Percentiles rank a stretch among this genome's conserved stretches.
These are phyloP conservation scores for Macrolepiota dolichaula DNA, from an alignment of 768 basidiomycete species.

Conservation along the genomic window DNA sequence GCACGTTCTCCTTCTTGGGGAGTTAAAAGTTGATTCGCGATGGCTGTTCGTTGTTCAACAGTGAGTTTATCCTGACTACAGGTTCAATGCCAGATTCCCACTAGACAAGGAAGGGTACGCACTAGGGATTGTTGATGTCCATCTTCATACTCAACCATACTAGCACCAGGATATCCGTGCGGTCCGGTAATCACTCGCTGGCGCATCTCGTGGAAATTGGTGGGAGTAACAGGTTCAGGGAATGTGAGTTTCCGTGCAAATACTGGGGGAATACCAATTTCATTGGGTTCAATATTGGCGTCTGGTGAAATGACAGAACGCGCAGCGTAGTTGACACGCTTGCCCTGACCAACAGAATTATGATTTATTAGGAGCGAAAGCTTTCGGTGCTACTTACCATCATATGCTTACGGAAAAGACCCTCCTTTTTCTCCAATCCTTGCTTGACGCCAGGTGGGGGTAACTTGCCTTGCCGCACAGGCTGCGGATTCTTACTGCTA, in stretches of 20 bases:
- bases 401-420: constrained; percentile 97
- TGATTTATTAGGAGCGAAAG: background rate
- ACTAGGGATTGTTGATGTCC: constrained; percentile 85
- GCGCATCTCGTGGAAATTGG: constrained; percentile 85
- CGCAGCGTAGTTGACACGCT: constrained; percentile 98
- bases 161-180: constrained; percentile 86
- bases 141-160: constrained; percentile 94
- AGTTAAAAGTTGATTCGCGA: constrained; percentile 92
- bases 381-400: constrained; percentile 61
- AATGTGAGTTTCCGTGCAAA: constrained; percentile 97
- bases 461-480: constrained; percentile 81
- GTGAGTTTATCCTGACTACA: constrained; percentile 71
- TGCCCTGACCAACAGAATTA: constrained; percentile 57
- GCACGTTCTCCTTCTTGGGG: constrained; percentile 74
- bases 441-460: constrained; percentile 96
- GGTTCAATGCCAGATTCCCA: background rate
- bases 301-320: constrained; percentile 99
- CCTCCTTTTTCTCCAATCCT: constrained; percentile 97
- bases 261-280: constrained; percentile 96
- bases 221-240: constrained; percentile 92
- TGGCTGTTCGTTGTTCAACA: constrained; percentile 87
- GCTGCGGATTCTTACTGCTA: constrained; percentile 88
- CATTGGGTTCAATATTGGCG: constrained; percentile 97
- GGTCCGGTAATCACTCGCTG: constrained; percentile 91
- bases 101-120: constrained; percentile 16